Conservation (phyloP, 352 stramenopile genomes). For the Plasmopara viticola region DNA sequence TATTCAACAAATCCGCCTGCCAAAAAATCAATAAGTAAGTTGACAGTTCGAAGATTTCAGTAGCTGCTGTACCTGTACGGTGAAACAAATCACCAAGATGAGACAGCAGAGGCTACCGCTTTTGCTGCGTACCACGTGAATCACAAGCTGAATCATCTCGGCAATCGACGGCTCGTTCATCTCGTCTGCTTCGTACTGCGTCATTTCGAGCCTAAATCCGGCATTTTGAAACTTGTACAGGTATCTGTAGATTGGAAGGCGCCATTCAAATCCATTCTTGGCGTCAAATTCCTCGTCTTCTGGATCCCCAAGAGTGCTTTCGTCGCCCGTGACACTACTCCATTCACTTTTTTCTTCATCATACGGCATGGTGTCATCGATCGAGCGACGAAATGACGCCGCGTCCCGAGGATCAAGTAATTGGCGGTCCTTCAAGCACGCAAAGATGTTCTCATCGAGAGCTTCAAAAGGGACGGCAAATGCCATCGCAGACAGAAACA, state of each 20-base stretch:
- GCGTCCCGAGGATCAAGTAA: constrained; percentile 52
- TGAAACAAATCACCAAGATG: constrained; percentile 59
- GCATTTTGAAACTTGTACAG: constrained; percentile 72
- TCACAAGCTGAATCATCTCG: constrained; percentile 51
- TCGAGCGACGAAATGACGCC: constrained; percentile 15
- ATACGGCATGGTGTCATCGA: constrained; percentile 34
- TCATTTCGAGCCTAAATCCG: constrained; percentile 57
- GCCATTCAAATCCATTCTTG: constrained; percentile 45
- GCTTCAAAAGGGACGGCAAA: constrained; percentile 60
- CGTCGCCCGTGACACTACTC: constrained; percentile 80
- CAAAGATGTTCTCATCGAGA: constrained; percentile 58
- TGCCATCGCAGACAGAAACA: constrained; percentile 60
- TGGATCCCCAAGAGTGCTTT: constrained; percentile 68
- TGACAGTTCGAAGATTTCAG: not conserved
- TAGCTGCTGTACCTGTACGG: constrained; percentile 43
- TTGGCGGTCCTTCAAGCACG: constrained; percentile 51
- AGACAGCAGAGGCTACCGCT: constrained; percentile 59
- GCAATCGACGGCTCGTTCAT: constrained; percentile 53
- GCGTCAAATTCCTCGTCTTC: constrained; percentile 79
- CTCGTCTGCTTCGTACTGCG: constrained; percentile 73
- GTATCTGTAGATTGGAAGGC: constrained; percentile 56
- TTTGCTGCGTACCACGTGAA: constrained; percentile 64
- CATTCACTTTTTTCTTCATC: constrained; percentile 76
- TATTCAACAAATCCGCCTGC: constrained; percentile 75
- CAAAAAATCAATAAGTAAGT: constrained; percentile 4